These are phyloP conservation scores for Hypoxylon subgilvum DNA, from an alignment of 495 filamentous ascomycete species.

Conservation along the genomic window DNA sequence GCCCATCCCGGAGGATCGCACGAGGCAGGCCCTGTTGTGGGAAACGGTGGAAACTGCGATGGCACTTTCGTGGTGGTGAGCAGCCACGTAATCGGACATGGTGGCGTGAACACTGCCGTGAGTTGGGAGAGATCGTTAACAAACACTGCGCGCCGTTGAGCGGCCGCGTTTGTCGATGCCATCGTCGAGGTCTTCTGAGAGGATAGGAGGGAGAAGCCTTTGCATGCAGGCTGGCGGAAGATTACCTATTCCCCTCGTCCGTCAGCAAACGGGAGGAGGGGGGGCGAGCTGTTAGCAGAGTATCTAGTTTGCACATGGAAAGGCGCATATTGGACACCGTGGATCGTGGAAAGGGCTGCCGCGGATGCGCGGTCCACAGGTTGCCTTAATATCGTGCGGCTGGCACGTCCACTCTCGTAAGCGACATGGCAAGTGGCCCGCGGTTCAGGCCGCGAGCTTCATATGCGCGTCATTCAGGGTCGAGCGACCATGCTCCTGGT, in stretches of 20 bases:
- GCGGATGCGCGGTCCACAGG: background rate
- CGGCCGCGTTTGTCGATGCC: conserved; percentile 7
- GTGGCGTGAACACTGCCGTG: conserved; percentile 49
- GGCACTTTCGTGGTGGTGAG: conserved; percentile 45
- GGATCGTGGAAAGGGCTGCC: background rate
- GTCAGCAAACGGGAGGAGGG: background rate
- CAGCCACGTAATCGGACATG: conserved; percentile 49
- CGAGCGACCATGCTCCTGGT: background rate
- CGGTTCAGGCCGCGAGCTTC: background rate
- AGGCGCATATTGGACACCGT: background rate
- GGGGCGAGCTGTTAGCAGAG: background rate
- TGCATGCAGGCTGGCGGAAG: background rate
- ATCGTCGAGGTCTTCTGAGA: background rate
- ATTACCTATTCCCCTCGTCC: conserved; percentile 1
- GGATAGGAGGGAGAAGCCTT: background rate
- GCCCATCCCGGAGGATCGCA: conserved; percentile 49
- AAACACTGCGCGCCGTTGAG: conserved; percentile 2
- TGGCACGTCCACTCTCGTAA: conserved; percentile 2
- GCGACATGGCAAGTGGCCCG: background rate
- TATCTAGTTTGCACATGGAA: background rate
- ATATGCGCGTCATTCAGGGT: background rate
- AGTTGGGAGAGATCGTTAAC: conserved; percentile 41
- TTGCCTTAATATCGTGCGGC: conserved; percentile 24
- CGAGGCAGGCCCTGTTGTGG: conserved; percentile 40
- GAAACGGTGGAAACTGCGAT: conserved; percentile 50